Conservation (phyloP, 345 rosid genomes). For the Citrus inodora region DNA sequence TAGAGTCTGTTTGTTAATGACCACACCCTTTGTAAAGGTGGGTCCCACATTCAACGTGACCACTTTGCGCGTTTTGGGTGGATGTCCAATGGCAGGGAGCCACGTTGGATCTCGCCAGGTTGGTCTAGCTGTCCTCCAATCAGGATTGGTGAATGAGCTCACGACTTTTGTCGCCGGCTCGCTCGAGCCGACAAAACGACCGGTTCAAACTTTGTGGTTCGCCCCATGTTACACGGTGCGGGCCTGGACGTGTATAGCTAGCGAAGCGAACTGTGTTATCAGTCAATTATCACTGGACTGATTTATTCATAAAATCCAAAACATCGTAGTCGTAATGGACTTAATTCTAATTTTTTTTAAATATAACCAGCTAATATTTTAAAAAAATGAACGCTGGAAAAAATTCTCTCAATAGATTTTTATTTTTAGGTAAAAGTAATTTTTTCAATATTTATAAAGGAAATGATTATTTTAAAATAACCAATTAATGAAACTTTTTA, state of each 20-base stretch:
- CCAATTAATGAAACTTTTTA: neutral
- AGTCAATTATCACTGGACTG: neutral
- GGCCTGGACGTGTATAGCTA: neutral
- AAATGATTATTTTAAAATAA: neutral
- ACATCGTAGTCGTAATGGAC: neutral
- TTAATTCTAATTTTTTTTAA: neutral
- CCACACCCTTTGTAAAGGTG: neutral
- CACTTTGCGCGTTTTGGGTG: neutral
- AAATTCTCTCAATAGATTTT: neutral
- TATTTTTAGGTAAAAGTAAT: neutral
- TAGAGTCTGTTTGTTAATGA: neutral
- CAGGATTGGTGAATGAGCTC: neutral
- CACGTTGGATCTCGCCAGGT: neutral
- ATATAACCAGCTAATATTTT: rapidly evolving
- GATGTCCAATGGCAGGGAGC: neutral
- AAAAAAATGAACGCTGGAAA: neutral
- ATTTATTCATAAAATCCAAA: neutral
- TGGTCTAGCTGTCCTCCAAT: slow-evolving; percentile 11
- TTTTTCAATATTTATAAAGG: neutral
- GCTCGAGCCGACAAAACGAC: neutral
- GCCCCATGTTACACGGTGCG: neutral
- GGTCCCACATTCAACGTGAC: neutral
- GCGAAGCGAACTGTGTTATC: no score
- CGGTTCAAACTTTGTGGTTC: neutral
- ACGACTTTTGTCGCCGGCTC: neutral